Conservation (phyloP, 169 alveolate species). For the Plasmodium blacklocki region DNA sequence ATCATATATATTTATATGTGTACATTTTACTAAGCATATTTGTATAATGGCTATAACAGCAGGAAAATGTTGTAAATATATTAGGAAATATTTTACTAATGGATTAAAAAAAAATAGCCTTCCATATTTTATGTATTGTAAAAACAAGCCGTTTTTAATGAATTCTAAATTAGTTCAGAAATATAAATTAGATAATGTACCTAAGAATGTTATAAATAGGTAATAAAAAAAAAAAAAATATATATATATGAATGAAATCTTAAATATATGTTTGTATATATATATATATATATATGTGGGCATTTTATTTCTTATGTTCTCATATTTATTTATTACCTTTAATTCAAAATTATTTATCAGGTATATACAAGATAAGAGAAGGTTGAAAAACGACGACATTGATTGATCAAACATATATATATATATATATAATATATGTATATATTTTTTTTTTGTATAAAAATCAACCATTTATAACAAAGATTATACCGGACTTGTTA, state of each 20-base stretch:
- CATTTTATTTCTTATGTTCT: too few relatives aligned
- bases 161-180: slow-evolving; percentile 38
- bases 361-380: slow-evolving; percentile 67
- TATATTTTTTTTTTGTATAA: too few relatives aligned
- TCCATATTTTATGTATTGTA: slow-evolving; percentile 52
- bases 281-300: not conserved
- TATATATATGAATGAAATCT: not conserved
- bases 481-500: too few relatives aligned
- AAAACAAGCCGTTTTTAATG: slow-evolving; percentile 66
- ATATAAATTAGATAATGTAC: slow-evolving; percentile 39
- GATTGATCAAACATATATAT: not conserved
- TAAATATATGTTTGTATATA: not conserved
- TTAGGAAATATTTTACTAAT: slow-evolving; percentile 46
- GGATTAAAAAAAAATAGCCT: slow-evolving; percentile 30
- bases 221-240: not conserved
- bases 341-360: slow-evolving; percentile 5
- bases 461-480: too few relatives aligned
- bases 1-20: slow-evolving; percentile 1
- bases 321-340: not conserved
- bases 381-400: slow-evolving; percentile 24
- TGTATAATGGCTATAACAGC: slow-evolving; percentile 39
- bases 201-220: slow-evolving; percentile 51
- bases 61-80: slow-evolving; percentile 56
- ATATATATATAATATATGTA: too few relatives aligned
- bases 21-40: not conserved